Conservation (phyloP, 306 rosid genomes). For the Prinsepia uniflora region DNA sequence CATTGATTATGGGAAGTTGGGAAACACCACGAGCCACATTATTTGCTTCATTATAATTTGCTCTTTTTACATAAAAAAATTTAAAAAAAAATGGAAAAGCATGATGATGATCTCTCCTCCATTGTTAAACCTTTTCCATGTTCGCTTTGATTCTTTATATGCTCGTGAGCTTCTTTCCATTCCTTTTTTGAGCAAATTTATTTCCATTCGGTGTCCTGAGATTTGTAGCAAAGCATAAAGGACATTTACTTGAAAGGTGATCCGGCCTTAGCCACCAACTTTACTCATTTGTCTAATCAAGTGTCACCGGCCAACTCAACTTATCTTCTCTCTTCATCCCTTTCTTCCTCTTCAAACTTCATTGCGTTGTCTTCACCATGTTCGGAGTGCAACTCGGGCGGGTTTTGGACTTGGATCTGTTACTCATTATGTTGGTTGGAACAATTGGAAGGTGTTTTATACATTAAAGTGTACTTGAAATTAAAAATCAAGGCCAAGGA, state of each 20-base stretch:
- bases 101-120: background rate
- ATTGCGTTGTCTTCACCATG: too few relatives aligned
- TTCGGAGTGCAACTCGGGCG: too few relatives aligned
- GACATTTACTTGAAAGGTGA: background rate
- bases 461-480: background rate
- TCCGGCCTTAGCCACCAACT: background rate
- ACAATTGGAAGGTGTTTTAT: background rate
- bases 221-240: background rate
- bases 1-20: background rate
- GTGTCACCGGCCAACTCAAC: background rate
- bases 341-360: background rate
- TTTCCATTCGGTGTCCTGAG: background rate
- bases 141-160: background rate
- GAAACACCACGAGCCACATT: constrained; percentile 4
- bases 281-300: background rate
- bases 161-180: background rate
- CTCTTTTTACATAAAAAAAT: background rate
- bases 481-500: background rate
- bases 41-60: background rate
- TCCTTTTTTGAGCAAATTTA: too few relatives aligned
- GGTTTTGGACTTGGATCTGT: too few relatives aligned
- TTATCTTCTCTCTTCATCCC: background rate
- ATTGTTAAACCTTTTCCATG: background rate
- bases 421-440: background rate
- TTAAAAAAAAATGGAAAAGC: background rate